Conservation (phyloP, 1,284 basidiomycete genomes). For the Ganoderma meredithae region DNA sequence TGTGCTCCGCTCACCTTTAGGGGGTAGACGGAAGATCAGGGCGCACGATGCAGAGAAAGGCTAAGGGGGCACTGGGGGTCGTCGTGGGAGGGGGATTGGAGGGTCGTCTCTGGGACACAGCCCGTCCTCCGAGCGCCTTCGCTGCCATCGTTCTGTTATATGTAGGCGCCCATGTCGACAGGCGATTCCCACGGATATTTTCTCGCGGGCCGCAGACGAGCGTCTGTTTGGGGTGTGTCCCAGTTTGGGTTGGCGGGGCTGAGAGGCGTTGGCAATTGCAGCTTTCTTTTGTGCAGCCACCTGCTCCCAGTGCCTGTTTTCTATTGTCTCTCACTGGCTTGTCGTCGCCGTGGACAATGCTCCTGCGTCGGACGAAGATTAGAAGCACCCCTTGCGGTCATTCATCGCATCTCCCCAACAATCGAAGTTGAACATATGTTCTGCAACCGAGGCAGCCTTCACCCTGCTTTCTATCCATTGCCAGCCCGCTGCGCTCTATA, state of each 20-base stretch:
- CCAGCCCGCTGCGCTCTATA: background rate
- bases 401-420: background rate
- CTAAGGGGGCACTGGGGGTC: background rate
- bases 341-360: conserved; percentile 6
- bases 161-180: background rate
- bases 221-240: background rate
- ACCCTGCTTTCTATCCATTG: background rate
- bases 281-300: conserved; percentile 9
- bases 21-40: background rate
- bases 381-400: background rate
- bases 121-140: background rate
- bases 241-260: background rate
- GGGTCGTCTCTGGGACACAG: conserved; percentile 2
- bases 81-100: conserved; percentile 2
- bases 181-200: background rate
- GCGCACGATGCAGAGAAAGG: background rate
- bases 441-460: background rate
- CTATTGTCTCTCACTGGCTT: background rate
- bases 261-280: background rate
- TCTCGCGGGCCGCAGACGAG: background rate
- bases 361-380: background rate
- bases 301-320: background rate
- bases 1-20: background rate
- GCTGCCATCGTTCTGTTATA: background rate
- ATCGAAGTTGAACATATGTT: conserved; percentile 2